Evolutionary conservation across 352 stramenopile genomes (phyloP).

Genomic region (Globisporangium megalacanthum): DNA sequence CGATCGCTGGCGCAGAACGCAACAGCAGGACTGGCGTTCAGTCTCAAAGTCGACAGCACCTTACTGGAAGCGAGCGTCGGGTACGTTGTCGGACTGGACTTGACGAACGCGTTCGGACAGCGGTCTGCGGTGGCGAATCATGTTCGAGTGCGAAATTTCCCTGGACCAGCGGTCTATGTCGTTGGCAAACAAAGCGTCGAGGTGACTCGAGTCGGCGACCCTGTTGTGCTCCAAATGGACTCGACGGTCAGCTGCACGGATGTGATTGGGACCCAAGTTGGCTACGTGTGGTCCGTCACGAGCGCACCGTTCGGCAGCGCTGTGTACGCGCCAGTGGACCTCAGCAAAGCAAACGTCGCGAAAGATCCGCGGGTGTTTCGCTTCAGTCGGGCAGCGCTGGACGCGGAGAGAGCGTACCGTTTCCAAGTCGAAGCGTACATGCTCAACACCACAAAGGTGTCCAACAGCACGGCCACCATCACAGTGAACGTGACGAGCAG

Average conservation of each 20-base stretch:
- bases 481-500: slow-evolving; percentile 36
- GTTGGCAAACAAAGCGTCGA: slow-evolving; percentile 33
- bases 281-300: slow-evolving; percentile 43
- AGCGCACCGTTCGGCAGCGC: slow-evolving; percentile 12
- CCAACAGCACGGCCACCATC: slow-evolving; percentile 36
- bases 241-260: slow-evolving; percentile 38
- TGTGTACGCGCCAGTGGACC: slow-evolving; percentile 17
- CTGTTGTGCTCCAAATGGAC: slow-evolving; percentile 39
- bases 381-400: slow-evolving; percentile 27
- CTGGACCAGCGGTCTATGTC: slow-evolving; percentile 44
- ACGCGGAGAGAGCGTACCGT: slow-evolving; percentile 39
- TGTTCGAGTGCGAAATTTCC: slow-evolving; percentile 30
- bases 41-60: slow-evolving; percentile 40
- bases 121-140: slow-evolving; percentile 15
- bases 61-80: slow-evolving; percentile 25
- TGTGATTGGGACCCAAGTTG: slow-evolving; percentile 25
- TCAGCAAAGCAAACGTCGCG: slow-evolving; percentile 48
- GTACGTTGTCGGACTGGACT: slow-evolving; percentile 45
- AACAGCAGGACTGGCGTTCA: slow-evolving; percentile 14
- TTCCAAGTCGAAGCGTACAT: slow-evolving; percentile 55
- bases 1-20: slow-evolving; percentile 25
- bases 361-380: slow-evolving; percentile 58
- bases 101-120: slow-evolving; percentile 60
- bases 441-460: slow-evolving; percentile 14
- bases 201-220: slow-evolving; percentile 27